phyloP scores from a whole-genome alignment of 1,139 yeast species.

The Kodamaea alishanica region DNA sequence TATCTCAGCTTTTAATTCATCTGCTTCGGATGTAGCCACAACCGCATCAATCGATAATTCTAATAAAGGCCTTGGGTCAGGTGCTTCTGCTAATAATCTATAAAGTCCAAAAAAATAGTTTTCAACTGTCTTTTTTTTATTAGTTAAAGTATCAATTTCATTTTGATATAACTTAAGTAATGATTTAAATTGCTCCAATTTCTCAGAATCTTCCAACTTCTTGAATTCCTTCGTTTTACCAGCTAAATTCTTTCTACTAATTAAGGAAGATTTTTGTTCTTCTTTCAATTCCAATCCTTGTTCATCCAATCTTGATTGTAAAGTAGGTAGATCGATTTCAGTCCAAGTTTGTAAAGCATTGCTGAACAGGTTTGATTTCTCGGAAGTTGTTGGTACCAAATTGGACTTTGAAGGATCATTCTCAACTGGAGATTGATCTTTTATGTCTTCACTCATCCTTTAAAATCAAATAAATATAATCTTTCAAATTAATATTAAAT shows the following conservation, averaged over 20 bases:
- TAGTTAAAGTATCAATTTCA: slow-evolving; percentile 80
- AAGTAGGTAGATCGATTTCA: slow-evolving; percentile 59
- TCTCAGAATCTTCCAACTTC: slow-evolving; percentile 62
- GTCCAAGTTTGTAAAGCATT: slow-evolving; percentile 75
- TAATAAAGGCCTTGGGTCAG: slow-evolving; percentile 84
- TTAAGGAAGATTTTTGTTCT: slow-evolving; percentile 62
- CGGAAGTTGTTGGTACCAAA: background rate
- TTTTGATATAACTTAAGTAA: slow-evolving; percentile 80
- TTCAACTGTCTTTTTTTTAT: slow-evolving; percentile 73
- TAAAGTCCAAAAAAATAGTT: slow-evolving; percentile 70
- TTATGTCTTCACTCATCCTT: background rate
- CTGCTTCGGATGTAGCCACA: slow-evolving; percentile 53
- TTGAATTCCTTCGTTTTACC: slow-evolving; percentile 78
- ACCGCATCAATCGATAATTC: slow-evolving; percentile 70
- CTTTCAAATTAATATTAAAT: slow-evolving; percentile 5
- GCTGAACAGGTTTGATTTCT: slow-evolving; percentile 19
- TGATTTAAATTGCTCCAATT: slow-evolving; percentile 60
- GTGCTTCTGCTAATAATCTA: slow-evolving; percentile 78
- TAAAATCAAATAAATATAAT: background rate
- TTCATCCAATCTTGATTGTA: slow-evolving; percentile 70
- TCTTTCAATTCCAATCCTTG: slow-evolving; percentile 72
- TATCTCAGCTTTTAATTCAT: slow-evolving; percentile 52
- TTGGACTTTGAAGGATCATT: slow-evolving; percentile 1
- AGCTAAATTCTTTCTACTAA: slow-evolving; percentile 73
- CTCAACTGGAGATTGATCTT: slow-evolving; percentile 3